Conservation (phyloP, 805 yeast genomes). For the Metschnikowia koreensis region DNA sequence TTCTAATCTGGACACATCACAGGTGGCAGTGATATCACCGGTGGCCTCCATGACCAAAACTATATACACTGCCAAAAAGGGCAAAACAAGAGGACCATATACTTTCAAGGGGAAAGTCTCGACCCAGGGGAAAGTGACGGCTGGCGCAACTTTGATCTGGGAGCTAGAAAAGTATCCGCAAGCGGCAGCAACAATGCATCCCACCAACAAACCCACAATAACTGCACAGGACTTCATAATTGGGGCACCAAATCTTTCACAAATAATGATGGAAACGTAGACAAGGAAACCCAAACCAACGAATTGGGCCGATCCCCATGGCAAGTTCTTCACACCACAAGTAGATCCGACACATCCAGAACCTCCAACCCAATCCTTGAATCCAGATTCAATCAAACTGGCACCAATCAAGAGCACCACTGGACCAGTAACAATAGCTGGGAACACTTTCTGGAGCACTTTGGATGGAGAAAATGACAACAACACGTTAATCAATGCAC, state of each 20-base stretch:
- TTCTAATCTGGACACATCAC: constrained; percentile 83
- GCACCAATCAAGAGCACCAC: constrained; percentile 85
- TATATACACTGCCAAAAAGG: constrained; percentile 78
- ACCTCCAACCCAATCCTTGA: constrained; percentile 88
- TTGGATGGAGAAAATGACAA: constrained; percentile 78
- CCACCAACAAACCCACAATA: constrained; percentile 76
- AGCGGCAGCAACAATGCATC: constrained; percentile 92
- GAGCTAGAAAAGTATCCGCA: constrained; percentile 70
- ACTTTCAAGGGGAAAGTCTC: constrained; percentile 74
- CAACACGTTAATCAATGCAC: constrained; percentile 71
- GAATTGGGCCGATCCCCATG: constrained; percentile 86
- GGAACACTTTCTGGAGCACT: constrained; percentile 69
- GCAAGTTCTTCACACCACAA: constrained; percentile 27
- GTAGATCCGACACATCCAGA: constrained; percentile 51
- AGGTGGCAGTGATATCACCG: constrained; percentile 93
- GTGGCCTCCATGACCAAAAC: constrained; percentile 89
- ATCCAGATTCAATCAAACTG: constrained; percentile 65
- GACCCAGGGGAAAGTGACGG: constrained; percentile 83
- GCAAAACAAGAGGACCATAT: constrained; percentile 84
- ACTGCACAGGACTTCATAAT: constrained; percentile 94
- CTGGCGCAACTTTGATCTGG: constrained; percentile 69
- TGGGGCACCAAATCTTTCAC: constrained; percentile 90
- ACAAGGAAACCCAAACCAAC: constrained; percentile 87
- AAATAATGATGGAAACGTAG: constrained; percentile 64
- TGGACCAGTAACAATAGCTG: constrained; percentile 91